A percentile compares a stretch with the other conserved stretches of the same genome.
Evolutionary conservation across 2,329 filamentous ascomycete genomes (phyloP).

Genomic region (Dactylonectria macrodidyma): DNA sequence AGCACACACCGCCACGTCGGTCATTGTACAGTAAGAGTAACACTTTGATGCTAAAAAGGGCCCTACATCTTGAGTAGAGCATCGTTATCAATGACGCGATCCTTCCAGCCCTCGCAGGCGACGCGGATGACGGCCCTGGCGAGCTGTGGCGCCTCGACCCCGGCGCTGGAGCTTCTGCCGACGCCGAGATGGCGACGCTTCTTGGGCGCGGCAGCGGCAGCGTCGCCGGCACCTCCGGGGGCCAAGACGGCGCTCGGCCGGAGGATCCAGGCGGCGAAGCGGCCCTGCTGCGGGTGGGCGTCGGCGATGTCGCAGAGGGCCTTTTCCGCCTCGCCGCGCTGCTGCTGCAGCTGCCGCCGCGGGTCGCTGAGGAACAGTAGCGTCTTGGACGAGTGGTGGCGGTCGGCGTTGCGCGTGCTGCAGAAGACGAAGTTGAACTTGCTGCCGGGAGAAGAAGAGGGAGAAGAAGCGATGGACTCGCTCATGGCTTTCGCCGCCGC

Average conservation of each 20-base stretch:
- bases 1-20: neutral
- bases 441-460: slow-evolving; percentile 38
- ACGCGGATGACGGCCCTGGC: slow-evolving; percentile 56
- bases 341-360: slow-evolving; percentile 53
- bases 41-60: neutral
- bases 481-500: slow-evolving; percentile 70
- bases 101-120: slow-evolving; percentile 54
- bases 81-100: slow-evolving; percentile 54
- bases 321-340: slow-evolving; percentile 59
- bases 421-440: slow-evolving; percentile 62
- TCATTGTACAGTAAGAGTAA: neutral
- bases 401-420: slow-evolving; percentile 55
- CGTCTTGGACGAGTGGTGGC: slow-evolving; percentile 53
- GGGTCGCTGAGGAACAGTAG: slow-evolving; percentile 56
- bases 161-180: slow-evolving; percentile 47
- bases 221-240: slow-evolving; percentile 28
- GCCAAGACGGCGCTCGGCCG: slow-evolving; percentile 52
- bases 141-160: slow-evolving; percentile 55
- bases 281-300: slow-evolving; percentile 41
- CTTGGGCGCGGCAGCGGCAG: slow-evolving; percentile 38
- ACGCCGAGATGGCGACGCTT: slow-evolving; percentile 45
- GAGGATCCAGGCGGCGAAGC: slow-evolving; percentile 55
- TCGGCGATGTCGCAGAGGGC: slow-evolving; percentile 56
- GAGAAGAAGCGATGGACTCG: slow-evolving; percentile 48
- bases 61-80: slow-evolving; percentile 49